Evolutionary conservation across 345 rosid species (phyloP), one percentile per base, ranked within the genome.

Genomic region (Abelmoschus esculentus): DNA sequence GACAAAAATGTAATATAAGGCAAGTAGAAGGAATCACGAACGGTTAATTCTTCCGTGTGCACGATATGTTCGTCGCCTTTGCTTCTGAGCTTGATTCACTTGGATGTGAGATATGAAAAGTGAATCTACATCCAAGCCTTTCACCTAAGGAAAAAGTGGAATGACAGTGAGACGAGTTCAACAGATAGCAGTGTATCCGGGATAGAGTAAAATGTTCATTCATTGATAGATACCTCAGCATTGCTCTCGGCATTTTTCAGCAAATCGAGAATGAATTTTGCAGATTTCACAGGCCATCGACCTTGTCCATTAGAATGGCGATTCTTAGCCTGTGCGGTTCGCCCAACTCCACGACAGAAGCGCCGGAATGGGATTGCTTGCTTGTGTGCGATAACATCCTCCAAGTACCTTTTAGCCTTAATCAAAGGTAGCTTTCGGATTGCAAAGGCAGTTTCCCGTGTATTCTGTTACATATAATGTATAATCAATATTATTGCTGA

Each of bases 231-330:
- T 4, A 32, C 36, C 36, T 32, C 36, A 4, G 36, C 36, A 32
- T 32, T 32, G 36, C 36, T 4, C 36, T 32, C 36, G 1, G 36
- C 36, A 3, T 32, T 32, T 32, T 32, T 32, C 6, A 32, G 36
- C 36, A 32, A 32, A 32, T 32, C 36, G 5, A 4, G 36, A 32
- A 32, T 32, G 36, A 32, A 32, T 4, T 32, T 32, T 32, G 36
- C 6, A 32, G 36, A 32, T 32, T 32, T 32, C 36, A 32, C 5
- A 4, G 36, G 36, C 36, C 36, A 32, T 32, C 36, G 36, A 14
- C 92, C 95, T 83, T 91, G 95, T 32, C 95, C 95, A 49, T 89
- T 91, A 12, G 91, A 84, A 72, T 89, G 91, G 46, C 91, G 84
- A 75, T 83, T 91, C 77, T 91, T 91, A 4, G 87, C 96, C 80